These are phyloP conservation scores for Myochromella boudieri DNA, from an alignment of 768 basidiomycete genomes.

Conservation along the genomic window DNA sequence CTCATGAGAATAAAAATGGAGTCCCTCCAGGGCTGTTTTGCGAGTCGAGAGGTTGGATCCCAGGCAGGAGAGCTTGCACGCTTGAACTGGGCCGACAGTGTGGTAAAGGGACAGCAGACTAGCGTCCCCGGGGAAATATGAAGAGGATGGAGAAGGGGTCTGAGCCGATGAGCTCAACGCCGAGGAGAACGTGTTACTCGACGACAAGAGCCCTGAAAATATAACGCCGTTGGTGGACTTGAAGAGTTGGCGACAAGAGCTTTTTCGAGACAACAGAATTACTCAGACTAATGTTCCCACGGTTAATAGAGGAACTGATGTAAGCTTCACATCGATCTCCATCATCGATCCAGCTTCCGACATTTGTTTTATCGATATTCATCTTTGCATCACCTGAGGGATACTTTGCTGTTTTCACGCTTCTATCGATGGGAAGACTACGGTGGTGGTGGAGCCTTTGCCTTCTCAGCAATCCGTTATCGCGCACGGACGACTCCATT, in stretches of 20 bases:
- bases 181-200: conserved; percentile 17
- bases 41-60: conserved; percentile 32
- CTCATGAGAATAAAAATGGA: conserved; percentile 59
- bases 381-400: conserved; percentile 15
- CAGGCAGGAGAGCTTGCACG: conserved; percentile 31
- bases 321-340: conserved; percentile 8
- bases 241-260: conserved; percentile 8
- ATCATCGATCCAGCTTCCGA: conserved; percentile 6
- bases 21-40: conserved; percentile 41
- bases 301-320: conserved; percentile 10
- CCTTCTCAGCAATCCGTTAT: neutral
- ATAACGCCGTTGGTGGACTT: conserved; percentile 8
- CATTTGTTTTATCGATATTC: conserved; percentile 4
- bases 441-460: neutral
- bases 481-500: neutral
- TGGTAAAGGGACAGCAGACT: conserved; percentile 30
- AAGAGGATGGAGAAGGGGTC: too few relatives aligned
- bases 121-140: conserved; percentile 19
- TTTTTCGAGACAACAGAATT: conserved; percentile 19
- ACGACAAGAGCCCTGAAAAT: conserved; percentile 14
- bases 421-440: conserved; percentile 5
- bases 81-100: conserved; percentile 39
- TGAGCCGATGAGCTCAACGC: conserved; percentile 9
- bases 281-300: conserved; percentile 19
- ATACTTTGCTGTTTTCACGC: neutral